A percentile compares a stretch with the other conserved stretches of the same genome.
Conservation (phyloP, 1,284 basidiomycete genomes). For the Apiotrichum gracile region DNA sequence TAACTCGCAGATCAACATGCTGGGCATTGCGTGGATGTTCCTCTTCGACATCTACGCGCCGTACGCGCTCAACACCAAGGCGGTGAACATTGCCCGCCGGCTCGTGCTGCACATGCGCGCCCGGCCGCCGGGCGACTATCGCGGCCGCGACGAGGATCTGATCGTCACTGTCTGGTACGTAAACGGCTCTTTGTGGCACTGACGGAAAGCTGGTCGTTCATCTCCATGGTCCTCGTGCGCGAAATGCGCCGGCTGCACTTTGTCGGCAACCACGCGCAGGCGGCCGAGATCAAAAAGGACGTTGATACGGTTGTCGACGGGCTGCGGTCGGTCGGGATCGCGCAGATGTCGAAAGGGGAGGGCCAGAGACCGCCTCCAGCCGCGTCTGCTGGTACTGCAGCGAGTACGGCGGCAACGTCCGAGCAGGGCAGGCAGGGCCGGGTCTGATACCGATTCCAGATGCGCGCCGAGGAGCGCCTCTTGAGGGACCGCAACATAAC, state of each 20-base stretch:
- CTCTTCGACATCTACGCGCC: slow-evolving; percentile 35
- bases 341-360: too few relatives aligned
- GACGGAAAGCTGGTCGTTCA: slow-evolving; percentile 24
- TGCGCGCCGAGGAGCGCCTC: too few relatives aligned
- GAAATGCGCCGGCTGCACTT: slow-evolving; percentile 33
- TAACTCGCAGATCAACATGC: slow-evolving; percentile 27
- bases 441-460: too few relatives aligned
- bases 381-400: too few relatives aligned
- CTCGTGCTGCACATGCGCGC: slow-evolving; percentile 19
- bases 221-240: slow-evolving; percentile 34
- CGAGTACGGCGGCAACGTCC: too few relatives aligned
- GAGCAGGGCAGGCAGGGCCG: too few relatives aligned
- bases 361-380: too few relatives aligned
- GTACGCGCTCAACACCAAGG: slow-evolving; percentile 25
- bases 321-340: slow-evolving; percentile 8
- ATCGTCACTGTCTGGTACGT: slow-evolving; percentile 39
- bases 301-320: slow-evolving; percentile 27
- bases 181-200: too few relatives aligned
- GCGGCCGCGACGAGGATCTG: slow-evolving; percentile 17
- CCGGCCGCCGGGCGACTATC: slow-evolving; percentile 1
- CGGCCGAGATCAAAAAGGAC: slow-evolving; percentile 26
- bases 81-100: slow-evolving; percentile 31
- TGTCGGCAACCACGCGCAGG: slow-evolving; percentile 12
- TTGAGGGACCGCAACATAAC: too few relatives aligned
- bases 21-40: slow-evolving; percentile 43